A percentile compares a stretch with the other conserved stretches of the same genome.
Evolutionary conservation across 2,329 filamentous ascomycete genomes (phyloP).

Genomic region (Penicillium sp.): DNA sequence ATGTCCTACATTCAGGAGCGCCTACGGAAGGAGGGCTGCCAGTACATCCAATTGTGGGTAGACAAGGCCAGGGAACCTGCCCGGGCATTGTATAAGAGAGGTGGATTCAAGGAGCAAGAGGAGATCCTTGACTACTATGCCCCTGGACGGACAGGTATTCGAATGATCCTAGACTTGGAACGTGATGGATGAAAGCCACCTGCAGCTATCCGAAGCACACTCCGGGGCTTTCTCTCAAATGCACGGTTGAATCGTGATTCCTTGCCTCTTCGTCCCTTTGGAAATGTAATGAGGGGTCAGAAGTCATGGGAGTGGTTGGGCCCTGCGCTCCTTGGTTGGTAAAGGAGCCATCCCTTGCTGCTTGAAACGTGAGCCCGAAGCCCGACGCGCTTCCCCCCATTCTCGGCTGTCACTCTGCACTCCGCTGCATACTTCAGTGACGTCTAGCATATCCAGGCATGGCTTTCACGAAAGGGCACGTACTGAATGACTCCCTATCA

Average conservation of each 20-base stretch:
- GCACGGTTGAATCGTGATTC: conserved; percentile 8
- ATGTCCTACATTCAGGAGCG: conserved; percentile 45
- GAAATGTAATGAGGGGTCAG: conserved; percentile 21
- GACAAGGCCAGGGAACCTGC: conserved; percentile 50
- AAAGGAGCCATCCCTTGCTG: conserved; percentile 36
- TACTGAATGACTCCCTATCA: conserved; percentile 34
- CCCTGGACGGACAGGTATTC: conserved; percentile 48
- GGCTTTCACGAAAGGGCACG: conserved; percentile 37
- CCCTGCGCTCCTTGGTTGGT: conserved; percentile 22
- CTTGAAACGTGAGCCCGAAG: conserved; percentile 32
- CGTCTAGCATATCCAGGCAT: conserved; percentile 41
- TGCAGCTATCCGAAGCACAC: conserved; percentile 22
- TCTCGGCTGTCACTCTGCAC: conserved; percentile 30
- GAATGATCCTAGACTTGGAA: conserved; percentile 42
- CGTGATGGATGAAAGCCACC: conserved; percentile 27
- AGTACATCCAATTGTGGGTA: conserved; percentile 53
- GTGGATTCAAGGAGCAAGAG: conserved; percentile 50
- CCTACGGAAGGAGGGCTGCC: conserved; percentile 49
- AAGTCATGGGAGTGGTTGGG: conserved; percentile 23
- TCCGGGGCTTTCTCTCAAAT: not conserved
- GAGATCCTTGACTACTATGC: conserved; percentile 53
- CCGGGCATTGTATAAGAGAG: conserved; percentile 45
- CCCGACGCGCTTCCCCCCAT: conserved; percentile 24
- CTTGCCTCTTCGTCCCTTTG: conserved; percentile 18
- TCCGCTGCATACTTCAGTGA: conserved; percentile 38